Conservation (phyloP, 2,329 filamentous ascomycete genomes). For the Zymoseptoria tritici region DNA sequence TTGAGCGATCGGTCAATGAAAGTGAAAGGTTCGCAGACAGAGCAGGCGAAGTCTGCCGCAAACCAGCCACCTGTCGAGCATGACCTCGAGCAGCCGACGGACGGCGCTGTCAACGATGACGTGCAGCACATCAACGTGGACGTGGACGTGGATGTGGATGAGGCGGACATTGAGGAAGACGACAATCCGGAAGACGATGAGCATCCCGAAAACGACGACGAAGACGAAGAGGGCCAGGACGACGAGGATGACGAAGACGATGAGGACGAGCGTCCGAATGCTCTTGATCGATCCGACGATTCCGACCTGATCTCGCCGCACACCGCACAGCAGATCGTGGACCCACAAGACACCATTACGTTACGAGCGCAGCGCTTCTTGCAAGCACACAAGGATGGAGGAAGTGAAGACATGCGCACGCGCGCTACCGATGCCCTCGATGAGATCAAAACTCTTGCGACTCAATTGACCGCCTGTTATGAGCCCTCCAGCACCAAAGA, state of each 20-base stretch:
- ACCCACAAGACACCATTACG: conserved; percentile 66
- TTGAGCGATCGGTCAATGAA: conserved; percentile 50
- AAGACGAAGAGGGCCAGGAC: conserved; percentile 36
- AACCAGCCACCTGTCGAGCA: conserved; percentile 7
- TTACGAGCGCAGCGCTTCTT: conserved; percentile 75
- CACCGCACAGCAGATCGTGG: conserved; percentile 28
- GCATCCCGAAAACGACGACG: conserved; percentile 33
- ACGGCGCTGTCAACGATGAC: conserved; percentile 45
- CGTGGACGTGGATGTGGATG: conserved; percentile 18
- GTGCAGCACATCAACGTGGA: conserved; percentile 39
- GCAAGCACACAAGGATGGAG: conserved; percentile 70
- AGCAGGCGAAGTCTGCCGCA: conserved; percentile 5
- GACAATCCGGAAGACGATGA: conserved; percentile 58
- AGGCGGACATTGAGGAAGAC: conserved; percentile 5
- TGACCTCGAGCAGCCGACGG: conserved; percentile 28
- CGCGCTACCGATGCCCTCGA: conserved; percentile 71
- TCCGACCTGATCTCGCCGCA: conserved; percentile 37
- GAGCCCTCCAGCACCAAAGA: conserved; percentile 32
- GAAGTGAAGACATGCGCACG: conserved; percentile 64
- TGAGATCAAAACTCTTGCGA: conserved; percentile 63
- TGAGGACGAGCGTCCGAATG: conserved; percentile 42
- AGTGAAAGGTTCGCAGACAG: conserved; percentile 7
- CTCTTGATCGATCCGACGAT: conserved; percentile 50
- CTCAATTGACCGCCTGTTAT: conserved; percentile 66
- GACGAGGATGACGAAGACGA: conserved; percentile 23